Evolutionary conservation across 2,329 filamentous ascomycete genomes (phyloP).

Genomic region (Calycina marina): DNA sequence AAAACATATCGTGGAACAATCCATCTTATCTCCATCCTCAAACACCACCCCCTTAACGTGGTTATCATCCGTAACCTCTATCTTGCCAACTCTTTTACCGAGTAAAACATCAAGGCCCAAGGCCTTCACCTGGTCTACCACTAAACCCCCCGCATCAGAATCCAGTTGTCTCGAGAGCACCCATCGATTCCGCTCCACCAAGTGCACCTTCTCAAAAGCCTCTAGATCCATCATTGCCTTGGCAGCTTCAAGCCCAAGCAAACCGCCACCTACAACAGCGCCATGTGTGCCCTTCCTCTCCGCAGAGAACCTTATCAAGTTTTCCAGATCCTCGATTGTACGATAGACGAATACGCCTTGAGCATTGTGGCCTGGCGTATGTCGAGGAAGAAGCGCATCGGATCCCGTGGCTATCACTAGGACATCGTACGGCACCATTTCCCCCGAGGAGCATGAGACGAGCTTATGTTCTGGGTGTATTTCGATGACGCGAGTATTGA

Average conservation of each 20-base stretch:
- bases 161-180: constrained; percentile 74
- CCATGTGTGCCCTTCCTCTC: constrained; percentile 53
- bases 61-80: constrained; percentile 53
- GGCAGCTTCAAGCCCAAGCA: constrained; percentile 76
- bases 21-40: constrained; percentile 64
- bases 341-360: constrained; percentile 81
- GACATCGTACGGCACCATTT: constrained; percentile 59
- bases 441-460: constrained; percentile 56
- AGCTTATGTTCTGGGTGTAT: constrained; percentile 50
- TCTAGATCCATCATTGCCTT: constrained; percentile 84
- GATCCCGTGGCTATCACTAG: constrained; percentile 79
- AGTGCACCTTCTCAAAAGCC: constrained; percentile 56
- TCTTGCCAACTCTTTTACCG: constrained; percentile 58
- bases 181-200: constrained; percentile 75
- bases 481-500: constrained; percentile 59
- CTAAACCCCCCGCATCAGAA: constrained; percentile 63
- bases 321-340: constrained; percentile 68
- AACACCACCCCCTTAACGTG: constrained; percentile 61
- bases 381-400: constrained; percentile 53
- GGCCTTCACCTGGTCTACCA: constrained; percentile 65
- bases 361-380: constrained; percentile 65
- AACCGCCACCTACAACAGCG: constrained; percentile 68
- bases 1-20: constrained; percentile 74
- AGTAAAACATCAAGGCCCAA: constrained; percentile 70
- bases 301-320: constrained; percentile 59